Evolutionary conservation across 768 basidiomycete species (phyloP), one percentile per base, ranked within the genome.

Genomic region (Aureoboletus auriporus): DNA sequence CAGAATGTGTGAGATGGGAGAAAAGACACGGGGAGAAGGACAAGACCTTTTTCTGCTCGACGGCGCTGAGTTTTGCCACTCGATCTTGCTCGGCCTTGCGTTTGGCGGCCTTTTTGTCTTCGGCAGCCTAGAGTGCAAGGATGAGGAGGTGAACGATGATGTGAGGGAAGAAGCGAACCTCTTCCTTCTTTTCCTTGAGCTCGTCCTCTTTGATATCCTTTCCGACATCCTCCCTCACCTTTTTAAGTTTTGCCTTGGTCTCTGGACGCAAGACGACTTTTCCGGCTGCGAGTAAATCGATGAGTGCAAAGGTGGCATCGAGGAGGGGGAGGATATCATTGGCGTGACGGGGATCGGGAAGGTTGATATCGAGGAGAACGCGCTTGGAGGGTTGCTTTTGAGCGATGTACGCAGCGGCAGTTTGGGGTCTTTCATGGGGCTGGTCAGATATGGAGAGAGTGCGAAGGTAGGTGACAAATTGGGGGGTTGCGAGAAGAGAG

Each of bases 361-460:
- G 69, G 29, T 63, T 62, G 42, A 94, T 69, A 36, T 77, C 79
- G 44, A 96, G 75, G 44, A 89, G 76, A 59, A 95, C 74, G 57
- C 86, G 89, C 60, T 91, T 89, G 57, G 81, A 75, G 51, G 78
- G 77, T 20, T 44, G 53, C 35, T 48, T 64, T 16, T 54, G 56
- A 37, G 79, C 66, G 41, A 73, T 66, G 34, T 79, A 64, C 5
- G 77, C 59, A 37, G 83, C 50, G 1, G 81, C 77, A 3, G 69
- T 63, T 1, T 59, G 51, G 1, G 93, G 93, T 46, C 87, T 82
- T 20, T 75, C 74, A 44, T 83, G 74, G 8, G 93, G 89, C 60
- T 92, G 89, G 71, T 96, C 93, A 23, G 93, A 91, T 46, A 91
- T 87, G 40, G 91, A 83, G 55, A 95, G 77, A 33, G 87, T 92